Conservation (phyloP, 495 filamentous ascomycete genomes). For the Aspergillus olivimuriae region DNA sequence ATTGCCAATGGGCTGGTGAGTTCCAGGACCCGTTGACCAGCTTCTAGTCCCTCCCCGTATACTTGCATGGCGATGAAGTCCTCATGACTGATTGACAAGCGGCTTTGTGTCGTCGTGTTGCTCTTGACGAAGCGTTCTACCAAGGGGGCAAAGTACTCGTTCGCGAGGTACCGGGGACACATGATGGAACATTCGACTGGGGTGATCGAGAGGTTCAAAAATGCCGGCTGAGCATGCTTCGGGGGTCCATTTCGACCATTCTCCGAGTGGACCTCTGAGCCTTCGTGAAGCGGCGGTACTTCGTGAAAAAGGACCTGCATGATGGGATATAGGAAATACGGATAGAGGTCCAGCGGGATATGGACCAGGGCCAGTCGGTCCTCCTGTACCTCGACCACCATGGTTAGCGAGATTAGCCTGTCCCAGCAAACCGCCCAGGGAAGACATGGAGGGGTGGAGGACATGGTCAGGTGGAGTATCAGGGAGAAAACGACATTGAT, state of each 20-base stretch:
- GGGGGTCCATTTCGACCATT: conserved; percentile 24
- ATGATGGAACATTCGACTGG: conserved; percentile 91
- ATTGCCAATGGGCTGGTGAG: conserved; percentile 85
- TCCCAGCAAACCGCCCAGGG: too few relatives aligned
- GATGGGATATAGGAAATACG: conserved; percentile 75
- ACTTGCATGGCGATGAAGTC: conserved; percentile 86
- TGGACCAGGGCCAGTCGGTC: conserved; percentile 83
- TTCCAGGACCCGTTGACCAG: conserved; percentile 89
- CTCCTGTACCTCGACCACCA: conserved; percentile 52
- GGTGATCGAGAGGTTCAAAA: conserved; percentile 89
- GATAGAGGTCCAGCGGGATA: conserved; percentile 78
- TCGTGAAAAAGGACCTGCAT: conserved; percentile 74
- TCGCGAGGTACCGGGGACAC: conserved; percentile 66
- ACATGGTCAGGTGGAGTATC: too few relatives aligned
- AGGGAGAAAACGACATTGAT: too few relatives aligned
- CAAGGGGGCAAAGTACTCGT: conserved; percentile 66
- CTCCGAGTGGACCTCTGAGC: conserved; percentile 22
- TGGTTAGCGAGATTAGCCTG: conserved; percentile 11
- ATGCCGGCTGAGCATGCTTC: conserved; percentile 54
- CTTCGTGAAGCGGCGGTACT: conserved; percentile 30
- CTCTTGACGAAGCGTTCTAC: conserved; percentile 41
- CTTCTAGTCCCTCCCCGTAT: conserved; percentile 79
- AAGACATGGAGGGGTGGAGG: too few relatives aligned
- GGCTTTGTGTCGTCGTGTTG: conserved; percentile 30
- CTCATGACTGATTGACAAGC: conserved; percentile 70